Evolutionary conservation across 1,284 basidiomycete species (phyloP).

Genomic region (Bjerkandera adusta): DNA sequence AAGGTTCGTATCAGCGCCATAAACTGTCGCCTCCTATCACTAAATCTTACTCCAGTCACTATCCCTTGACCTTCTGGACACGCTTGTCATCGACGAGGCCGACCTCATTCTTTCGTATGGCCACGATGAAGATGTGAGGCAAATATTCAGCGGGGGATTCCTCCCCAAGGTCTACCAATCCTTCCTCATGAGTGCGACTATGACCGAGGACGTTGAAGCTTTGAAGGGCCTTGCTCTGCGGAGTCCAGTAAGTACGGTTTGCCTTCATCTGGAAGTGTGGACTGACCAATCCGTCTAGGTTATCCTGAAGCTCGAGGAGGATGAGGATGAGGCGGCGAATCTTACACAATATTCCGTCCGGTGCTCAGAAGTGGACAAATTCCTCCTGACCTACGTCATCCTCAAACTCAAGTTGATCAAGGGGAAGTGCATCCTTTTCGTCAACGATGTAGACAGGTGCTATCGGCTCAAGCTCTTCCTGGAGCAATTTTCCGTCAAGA

Average conservation of each 20-base stretch:
- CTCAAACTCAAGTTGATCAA: slow-evolving; percentile 93
- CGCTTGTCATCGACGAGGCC: slow-evolving; percentile 96
- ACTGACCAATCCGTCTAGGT: slow-evolving; percentile 50
- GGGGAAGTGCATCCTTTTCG: slow-evolving; percentile 97
- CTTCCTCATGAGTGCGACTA: slow-evolving; percentile 97
- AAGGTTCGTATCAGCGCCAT: slow-evolving; percentile 46
- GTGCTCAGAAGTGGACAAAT: slow-evolving; percentile 94
- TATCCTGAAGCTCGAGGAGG: slow-evolving; percentile 84
- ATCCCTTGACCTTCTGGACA: slow-evolving; percentile 65
- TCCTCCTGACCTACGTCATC: slow-evolving; percentile 92
- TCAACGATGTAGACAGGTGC: slow-evolving; percentile 94
- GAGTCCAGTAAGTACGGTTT: slow-evolving; percentile 67
- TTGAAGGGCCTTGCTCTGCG: slow-evolving; percentile 87
- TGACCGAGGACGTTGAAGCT: slow-evolving; percentile 93
- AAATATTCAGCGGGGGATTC: slow-evolving; percentile 75
- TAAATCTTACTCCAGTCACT: slow-evolving; percentile 47
- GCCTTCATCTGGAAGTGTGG: background rate
- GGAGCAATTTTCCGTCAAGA: slow-evolving; percentile 96
- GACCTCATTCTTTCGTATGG: slow-evolving; percentile 98
- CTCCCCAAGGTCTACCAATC: slow-evolving; percentile 92
- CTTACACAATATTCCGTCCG: slow-evolving; percentile 90
- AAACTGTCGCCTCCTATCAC: background rate
- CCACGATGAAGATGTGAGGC: slow-evolving; percentile 88
- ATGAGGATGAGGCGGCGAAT: slow-evolving; percentile 73
- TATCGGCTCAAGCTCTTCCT: slow-evolving; percentile 96